Evolutionary conservation across 2,329 filamentous ascomycete species (phyloP).

Genomic region (Aspergillus melleus): DNA sequence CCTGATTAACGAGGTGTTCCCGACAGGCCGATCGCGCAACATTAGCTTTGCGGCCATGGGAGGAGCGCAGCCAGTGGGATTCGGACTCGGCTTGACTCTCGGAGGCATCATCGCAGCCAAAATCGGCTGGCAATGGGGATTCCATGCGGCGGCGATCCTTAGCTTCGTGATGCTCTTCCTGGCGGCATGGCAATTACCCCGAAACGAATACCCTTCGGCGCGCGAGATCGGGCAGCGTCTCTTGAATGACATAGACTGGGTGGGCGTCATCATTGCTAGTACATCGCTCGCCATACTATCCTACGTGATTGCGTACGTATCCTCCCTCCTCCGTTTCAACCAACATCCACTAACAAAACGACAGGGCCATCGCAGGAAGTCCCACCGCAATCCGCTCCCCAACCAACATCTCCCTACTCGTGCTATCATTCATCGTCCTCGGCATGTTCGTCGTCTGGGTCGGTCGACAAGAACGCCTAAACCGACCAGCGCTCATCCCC

Average conservation of each 20-base stretch:
- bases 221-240: neutral
- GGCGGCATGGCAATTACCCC: neutral
- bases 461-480: neutral
- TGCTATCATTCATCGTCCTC: neutral
- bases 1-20: neutral
- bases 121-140: neutral
- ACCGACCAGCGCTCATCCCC: slow-evolving; percentile 57
- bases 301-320: neutral
- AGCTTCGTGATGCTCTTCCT: neutral
- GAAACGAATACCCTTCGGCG: neutral
- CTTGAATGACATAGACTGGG: neutral
- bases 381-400: neutral
- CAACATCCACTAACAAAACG: neutral
- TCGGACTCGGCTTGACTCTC: neutral
- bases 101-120: neutral
- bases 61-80: neutral
- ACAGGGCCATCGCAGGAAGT: neutral
- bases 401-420: neutral
- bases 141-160: neutral
- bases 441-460: neutral
- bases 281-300: neutral
- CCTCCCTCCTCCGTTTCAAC: too few species aligned
- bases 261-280: neutral
- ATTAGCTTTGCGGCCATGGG: neutral
- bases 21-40: neutral